Base-by-base conservation (phyloP, 192 early-diverging fungal species). In the Oehlia diaphana region DNA sequence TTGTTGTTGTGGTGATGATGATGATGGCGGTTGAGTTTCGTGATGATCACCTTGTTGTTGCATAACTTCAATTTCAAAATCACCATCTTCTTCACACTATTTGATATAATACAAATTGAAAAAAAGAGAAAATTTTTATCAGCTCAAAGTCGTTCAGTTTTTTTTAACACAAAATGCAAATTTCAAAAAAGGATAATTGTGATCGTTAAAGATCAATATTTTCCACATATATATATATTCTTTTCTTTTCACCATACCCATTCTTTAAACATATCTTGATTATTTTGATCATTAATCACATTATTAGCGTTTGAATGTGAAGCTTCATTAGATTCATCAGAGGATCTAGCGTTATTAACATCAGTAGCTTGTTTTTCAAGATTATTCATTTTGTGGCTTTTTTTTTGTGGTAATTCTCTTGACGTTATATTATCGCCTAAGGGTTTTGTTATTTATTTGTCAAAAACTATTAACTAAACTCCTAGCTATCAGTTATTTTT, bases 21-120 rank as follows among this genome's bases (percentile, higher is more conserved):
- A 12, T 12, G 10, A 47, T 9, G 58, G 14, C 35, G 44, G 4
- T 35, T 39, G 69, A 74, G 65, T 42, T 31, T 14, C 47, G 23
- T 39, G 79, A 28, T n/a, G 31, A 21, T 6, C 70, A 50, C 16
- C 33, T 26, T n/a, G 13, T 26, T 39, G 28, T 71, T 69, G 42
- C 9, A 65, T 39, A 26, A 42, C 26, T 58, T 58, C 79, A 16
- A 75, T 21, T 37, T 72, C 79, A 63, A 80, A 80, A 35, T 80
- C 79, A 8, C 79, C 79, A 80, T 80, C 70, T 10, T 80, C 79
- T 50, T 72, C 79, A 37, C 79, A 58, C 67, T 77, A 19, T 6
- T 35, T 64, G 5, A 64, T 12, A 47, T 47, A 6, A 58, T 58
- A 58, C 1, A 21, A 16, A 7, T 21, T 21, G 53, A 58, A 58